Evolutionary conservation across 139 green algal species (phyloP), one percentile per base, ranked within the genome.

Genomic region (Ettlia oleoabundans): DNA sequence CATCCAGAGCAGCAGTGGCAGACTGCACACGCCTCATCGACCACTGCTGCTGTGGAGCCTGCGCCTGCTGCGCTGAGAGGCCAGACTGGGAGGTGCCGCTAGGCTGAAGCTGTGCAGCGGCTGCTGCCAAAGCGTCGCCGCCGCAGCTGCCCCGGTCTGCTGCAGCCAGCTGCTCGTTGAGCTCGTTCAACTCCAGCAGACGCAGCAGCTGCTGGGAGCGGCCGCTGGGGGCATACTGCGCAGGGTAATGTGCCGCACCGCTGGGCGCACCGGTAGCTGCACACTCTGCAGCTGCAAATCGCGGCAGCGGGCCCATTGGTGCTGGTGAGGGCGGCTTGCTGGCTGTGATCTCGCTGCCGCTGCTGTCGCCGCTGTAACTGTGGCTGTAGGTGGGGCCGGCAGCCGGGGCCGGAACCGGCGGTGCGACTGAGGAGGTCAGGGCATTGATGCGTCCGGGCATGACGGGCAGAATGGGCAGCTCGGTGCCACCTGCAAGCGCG

Each of bases 401-500:
- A 26, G n/a, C n/a, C n/a, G n/a, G n/a, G n/a, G n/a, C n/a, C n/a
- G 73, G 35, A 24, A 47, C 42, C 35, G 2, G 43, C 75, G 32
- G 13, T n/a, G 18, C 58, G 2, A 13, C 40, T 18, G 58, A 68
- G 58, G 75, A 22, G 40, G 40, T 30, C 18, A 72, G 28, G 10
- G 61, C 76, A 7, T 74, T 82, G 76, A 82, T 82, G 42, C 76
- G 76, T 21, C 76, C 76, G 1, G 76, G 76, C 76, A 65, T 74
- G 62, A 74, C 63, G 2, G 76, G 76, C 63, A 82, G 76, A 30
- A 82, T 82, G 76, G 76, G 76, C 9, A 82, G 75, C 75, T 81
- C 75, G 3, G 75, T 61, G 28, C 58, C 58, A 38, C 37, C 75
- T 72, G 75, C 75, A 72, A 1, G 22, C 10, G 7, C 28, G 9